Base-by-base conservation (phyloP, 768 basidiomycete genomes). In the Mycena vulgaris region DNA sequence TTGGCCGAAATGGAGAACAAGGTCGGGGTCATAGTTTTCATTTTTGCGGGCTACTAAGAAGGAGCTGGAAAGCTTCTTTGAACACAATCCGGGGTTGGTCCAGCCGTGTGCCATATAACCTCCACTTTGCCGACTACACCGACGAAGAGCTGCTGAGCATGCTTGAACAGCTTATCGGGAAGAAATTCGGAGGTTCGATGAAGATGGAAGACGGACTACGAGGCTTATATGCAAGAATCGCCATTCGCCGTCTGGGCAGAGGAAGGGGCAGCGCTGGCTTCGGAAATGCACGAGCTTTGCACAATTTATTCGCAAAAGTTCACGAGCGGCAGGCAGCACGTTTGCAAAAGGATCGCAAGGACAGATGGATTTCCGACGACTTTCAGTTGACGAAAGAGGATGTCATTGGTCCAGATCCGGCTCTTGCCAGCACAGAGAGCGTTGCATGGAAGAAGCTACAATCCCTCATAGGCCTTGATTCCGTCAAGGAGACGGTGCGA, bases 61-160 rank as follows among this genome's bases (percentile, higher is more conserved):
- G 66, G 83, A 93, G 77, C 92, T 93, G 92, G 92, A 93, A 71
- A 88, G 85, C 53, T 93, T 93, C 80, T 92, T 93, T 65, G 91
- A 92, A 69, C 91, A 92, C 68, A 92, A 93, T 70, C 91, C 92
- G 2, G 92, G 92, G 2, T 77, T 93, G n/a, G 78, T 80, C n/a
- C 6, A 92, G 91, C 78, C 89, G 92, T 21, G 89, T 93, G 7
- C 92, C 92, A 0, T 86, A 89, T 69, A 77, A 75, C 33, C 80
- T 93, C 31, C 79, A 86, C 13, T 92, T 93, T 69, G 76, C 78
- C 1, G 92, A 93, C 70, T 93, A 92, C 74, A 82, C 78, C 9
- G 88, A 93, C 62, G 74, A 75, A 1, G 89, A 92, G 67, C 79
- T 92, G 9, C 80, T 87, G 67, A 65, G 75, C 6, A 91, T 92